phyloP scores from a whole-genome alignment of 805 yeast species.

The Saccharomyces mikatae region DNA sequence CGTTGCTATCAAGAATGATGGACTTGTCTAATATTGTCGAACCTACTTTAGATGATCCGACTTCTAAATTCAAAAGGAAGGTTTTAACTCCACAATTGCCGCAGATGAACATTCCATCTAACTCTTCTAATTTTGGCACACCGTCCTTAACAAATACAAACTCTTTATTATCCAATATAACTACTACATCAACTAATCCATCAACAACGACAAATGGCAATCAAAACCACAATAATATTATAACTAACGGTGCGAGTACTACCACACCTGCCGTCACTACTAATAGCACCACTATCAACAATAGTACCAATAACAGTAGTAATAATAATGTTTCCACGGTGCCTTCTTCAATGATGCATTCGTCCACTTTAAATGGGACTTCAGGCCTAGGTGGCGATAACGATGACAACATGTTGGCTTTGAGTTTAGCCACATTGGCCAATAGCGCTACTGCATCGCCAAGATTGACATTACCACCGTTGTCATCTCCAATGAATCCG shows the following conservation, averaged over 20 bases:
- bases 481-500: conserved; percentile 11
- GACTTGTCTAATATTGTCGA: conserved; percentile 21
- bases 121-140: not conserved
- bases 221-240: not conserved
- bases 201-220: conserved; percentile 1
- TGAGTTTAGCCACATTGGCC: conserved; percentile 22
- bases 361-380: conserved; percentile 7
- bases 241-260: not conserved
- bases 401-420: conserved; percentile 22
- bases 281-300: conserved; percentile 1
- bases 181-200: not conserved
- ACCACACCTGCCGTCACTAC: not conserved
- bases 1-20: conserved; percentile 21
- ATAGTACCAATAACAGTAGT: not conserved
- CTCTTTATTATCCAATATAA: not conserved
- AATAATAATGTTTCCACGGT: not conserved
- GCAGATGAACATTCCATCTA: not conserved
- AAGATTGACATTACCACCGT: conserved; percentile 14
- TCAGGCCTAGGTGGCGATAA: conserved; percentile 8
- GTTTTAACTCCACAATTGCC: conserved; percentile 6
- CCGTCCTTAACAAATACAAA: not conserved
- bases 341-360: not conserved
- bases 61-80: conserved; percentile 16
- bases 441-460: conserved; percentile 21
- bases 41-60: conserved; percentile 23